A percentile compares a stretch with the other conserved stretches of the same genome.
Evolutionary conservation across 208 protist species (phyloP).

Genomic region (Herpetomonas samuelpessoai): DNA sequence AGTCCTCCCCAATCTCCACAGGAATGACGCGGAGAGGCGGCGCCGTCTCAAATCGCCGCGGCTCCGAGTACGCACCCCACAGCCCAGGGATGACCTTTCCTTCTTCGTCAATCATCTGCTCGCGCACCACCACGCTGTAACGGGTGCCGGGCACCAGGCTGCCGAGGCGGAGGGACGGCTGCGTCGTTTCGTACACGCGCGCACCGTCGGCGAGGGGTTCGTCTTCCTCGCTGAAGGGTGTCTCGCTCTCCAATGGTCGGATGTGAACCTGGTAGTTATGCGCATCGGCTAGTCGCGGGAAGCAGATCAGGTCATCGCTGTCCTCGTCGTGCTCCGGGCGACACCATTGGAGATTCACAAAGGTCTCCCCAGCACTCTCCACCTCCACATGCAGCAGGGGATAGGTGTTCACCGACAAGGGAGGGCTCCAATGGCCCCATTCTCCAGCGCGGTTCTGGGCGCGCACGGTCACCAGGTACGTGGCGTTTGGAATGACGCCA

Average conservation of each 20-base stretch:
- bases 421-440: constrained; percentile 88
- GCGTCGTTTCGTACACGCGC: constrained; percentile 88
- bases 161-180: constrained; percentile 74
- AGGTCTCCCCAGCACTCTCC: constrained; percentile 80
- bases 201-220: constrained; percentile 81
- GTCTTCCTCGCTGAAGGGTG: constrained; percentile 70
- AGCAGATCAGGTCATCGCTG: constrained; percentile 41
- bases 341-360: constrained; percentile 51
- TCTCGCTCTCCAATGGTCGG: constrained; percentile 59
- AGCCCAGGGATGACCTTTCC: constrained; percentile 40
- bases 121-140: constrained; percentile 78
- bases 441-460: constrained; percentile 63
- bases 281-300: constrained; percentile 54
- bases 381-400: constrained; percentile 66
- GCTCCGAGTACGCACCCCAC: constrained; percentile 65
- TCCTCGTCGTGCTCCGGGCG: constrained; percentile 12
- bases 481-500: constrained; percentile 55
- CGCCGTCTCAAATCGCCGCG: constrained; percentile 65
- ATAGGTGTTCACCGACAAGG: constrained; percentile 56
- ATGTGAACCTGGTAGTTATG: constrained; percentile 92
- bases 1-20: constrained; percentile 90
- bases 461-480: constrained; percentile 76
- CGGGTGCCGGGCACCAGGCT: constrained; percentile 80
- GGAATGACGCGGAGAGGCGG: constrained; percentile 65
- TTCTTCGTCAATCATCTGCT: constrained; percentile 70